These are phyloP conservation scores for Polyporus tsugae DNA, from an alignment of 1,284 basidiomycete genomes.

Conservation along the genomic window DNA sequence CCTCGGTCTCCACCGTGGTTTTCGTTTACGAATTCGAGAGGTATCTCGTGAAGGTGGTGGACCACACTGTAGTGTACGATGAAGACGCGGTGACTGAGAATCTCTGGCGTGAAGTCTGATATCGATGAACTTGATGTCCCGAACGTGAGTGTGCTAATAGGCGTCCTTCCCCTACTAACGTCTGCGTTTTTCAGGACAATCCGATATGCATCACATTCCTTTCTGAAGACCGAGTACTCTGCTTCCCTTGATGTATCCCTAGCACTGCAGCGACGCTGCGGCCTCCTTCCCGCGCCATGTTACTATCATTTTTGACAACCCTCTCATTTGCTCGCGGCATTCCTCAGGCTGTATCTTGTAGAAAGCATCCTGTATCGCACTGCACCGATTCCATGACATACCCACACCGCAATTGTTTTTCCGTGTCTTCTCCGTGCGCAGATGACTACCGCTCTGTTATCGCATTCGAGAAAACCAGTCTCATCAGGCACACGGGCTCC, in stretches of 20 bases:
- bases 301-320: neutral
- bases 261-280: neutral
- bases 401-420: neutral
- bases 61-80: slow-evolving; percentile 53
- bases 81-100: slow-evolving; percentile 52
- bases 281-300: neutral
- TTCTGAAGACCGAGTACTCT: neutral
- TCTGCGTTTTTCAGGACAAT: neutral
- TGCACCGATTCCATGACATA: neutral
- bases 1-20: slow-evolving; percentile 55
- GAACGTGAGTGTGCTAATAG: neutral
- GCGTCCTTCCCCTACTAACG: neutral
- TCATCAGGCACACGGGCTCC: neutral
- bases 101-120: slow-evolving; percentile 60
- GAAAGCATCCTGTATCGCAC: neutral
- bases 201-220: neutral
- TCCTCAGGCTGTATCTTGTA: neutral
- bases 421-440: neutral
- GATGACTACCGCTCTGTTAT: neutral
- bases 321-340: neutral
- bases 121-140: neutral
- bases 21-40: slow-evolving; percentile 71
- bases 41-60: slow-evolving; percentile 53
- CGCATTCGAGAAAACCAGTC: neutral
- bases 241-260: neutral